Conservation (phyloP, 441 rosid species). For the Arabidopsis lyrata region DNA sequence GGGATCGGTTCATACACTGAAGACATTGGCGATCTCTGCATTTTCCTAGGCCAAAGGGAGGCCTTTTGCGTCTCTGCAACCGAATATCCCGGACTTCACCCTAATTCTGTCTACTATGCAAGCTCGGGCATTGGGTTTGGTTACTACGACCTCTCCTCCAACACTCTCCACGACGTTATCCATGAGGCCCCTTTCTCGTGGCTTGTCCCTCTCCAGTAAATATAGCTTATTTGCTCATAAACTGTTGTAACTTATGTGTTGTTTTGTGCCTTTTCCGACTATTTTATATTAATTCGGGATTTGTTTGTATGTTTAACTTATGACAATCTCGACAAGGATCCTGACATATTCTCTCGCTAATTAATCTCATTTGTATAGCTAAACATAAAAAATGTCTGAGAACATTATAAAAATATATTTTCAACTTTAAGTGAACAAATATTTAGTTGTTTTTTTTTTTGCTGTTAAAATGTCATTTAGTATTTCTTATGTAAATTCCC, state of each 20-base stretch:
- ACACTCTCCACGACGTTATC: not conserved
- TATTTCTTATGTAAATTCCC: too few species aligned
- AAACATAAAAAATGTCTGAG: too few species aligned
- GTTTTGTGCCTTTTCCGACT: too few species aligned
- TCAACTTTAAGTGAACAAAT: too few species aligned
- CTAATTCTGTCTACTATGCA: slow-evolving; percentile 18
- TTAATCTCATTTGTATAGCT: too few species aligned
- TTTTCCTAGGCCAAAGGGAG: not conserved
- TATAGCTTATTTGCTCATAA: not conserved
- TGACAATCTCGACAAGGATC: too few species aligned
- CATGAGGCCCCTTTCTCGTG: not conserved
- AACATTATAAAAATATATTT: too few species aligned
- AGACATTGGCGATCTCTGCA: slow-evolving; percentile 34
- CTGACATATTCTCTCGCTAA: too few species aligned
- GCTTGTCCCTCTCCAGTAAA: slow-evolving; percentile 24
- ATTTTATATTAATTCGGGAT: too few species aligned
- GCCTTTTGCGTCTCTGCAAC: slow-evolving; percentile 24
- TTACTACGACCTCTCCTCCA: slow-evolving; percentile 25
- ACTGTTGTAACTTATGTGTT: not conserved
- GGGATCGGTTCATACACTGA: slow-evolving; percentile 19
- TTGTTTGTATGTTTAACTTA: too few species aligned
- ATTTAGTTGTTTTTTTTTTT: too few species aligned
- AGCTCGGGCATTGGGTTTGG: not conserved
- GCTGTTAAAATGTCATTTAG: too few species aligned
- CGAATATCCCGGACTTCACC: slow-evolving; percentile 11